Evolutionary conservation across 805 yeast genomes (phyloP).

Genomic region (Nakazawaea sp.): DNA sequence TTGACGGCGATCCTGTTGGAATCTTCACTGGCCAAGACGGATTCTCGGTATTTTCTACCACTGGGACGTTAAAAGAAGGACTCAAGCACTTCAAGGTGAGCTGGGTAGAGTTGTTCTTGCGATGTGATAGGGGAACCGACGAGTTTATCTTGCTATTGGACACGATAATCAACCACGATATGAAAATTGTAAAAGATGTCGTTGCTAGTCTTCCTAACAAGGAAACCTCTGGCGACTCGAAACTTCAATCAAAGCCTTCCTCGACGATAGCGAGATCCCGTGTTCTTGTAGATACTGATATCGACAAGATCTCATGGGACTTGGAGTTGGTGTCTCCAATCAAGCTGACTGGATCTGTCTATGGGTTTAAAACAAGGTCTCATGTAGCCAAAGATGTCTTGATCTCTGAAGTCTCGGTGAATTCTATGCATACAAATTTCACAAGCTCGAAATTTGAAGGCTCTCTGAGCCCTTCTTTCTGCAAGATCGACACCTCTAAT

Average conservation of each 20-base stretch:
- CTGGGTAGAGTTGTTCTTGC: slow-evolving; percentile 12
- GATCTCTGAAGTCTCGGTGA: not conserved
- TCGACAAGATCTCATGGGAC: slow-evolving; percentile 10
- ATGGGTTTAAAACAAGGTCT: not conserved
- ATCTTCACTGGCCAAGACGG: slow-evolving; percentile 9
- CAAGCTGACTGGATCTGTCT: slow-evolving; percentile 5
- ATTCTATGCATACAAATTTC: not conserved
- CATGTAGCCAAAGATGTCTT: slow-evolving; percentile 8
- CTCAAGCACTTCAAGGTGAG: slow-evolving; percentile 16
- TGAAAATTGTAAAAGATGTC: slow-evolving; percentile 12
- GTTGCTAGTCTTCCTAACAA: not conserved
- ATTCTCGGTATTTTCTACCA: slow-evolving; percentile 1
- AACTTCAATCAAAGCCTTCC: not conserved
- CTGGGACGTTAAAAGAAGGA: slow-evolving; percentile 17
- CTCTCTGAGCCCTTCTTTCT: not conserved
- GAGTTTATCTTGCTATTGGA: slow-evolving; percentile 16
- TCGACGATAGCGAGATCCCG: not conserved
- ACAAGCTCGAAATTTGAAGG: not conserved
- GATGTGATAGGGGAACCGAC: slow-evolving; percentile 17
- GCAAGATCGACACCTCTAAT: slow-evolving; percentile 7
- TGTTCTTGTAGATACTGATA: not conserved
- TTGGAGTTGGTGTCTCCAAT: slow-evolving; percentile 10
- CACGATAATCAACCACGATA: slow-evolving; percentile 17
- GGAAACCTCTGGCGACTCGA: not conserved
- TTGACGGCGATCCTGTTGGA: slow-evolving; percentile 8